Evolutionary conservation across 2,329 filamentous ascomycete genomes (phyloP), one percentile per base, ranked within the genome.

Genomic region (Didymella arachidicola): DNA sequence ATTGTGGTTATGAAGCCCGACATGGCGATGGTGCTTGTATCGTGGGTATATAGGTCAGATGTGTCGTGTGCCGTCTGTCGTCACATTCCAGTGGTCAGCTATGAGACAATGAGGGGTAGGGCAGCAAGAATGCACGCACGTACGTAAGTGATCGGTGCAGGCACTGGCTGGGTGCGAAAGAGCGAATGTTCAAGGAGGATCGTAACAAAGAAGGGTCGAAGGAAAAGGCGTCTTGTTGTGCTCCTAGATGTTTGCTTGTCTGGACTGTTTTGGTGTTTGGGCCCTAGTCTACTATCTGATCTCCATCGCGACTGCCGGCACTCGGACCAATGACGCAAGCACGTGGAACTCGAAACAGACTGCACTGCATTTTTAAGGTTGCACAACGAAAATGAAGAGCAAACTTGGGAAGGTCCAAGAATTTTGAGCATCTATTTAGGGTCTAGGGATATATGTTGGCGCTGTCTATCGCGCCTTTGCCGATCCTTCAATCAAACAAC

Each of bases 1-100:
- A 92, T 90, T 77, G 90, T 93, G 68, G 89, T 91, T 74, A 93
- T 89, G 80, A 93, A 91, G 67, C 89, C 90, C 75, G 89, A 86
- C 90, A 92, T 92, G 60, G 58, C 54, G 53, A 25, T 46, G 54
- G 59, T 43, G 46, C 26, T 58, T 53, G 57, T 58, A 55, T 44
- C 53, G 55, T 66, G 57, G 59, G 41, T 68, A 62, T 73, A 69
- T 64, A 62, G 50, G 57, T 59, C 34, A 32, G 36, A 26, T 27
- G 62, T 63, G 56, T 61, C 57, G 59, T 56, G 64, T 57, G 61
- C 56, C 61, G 48, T 61, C 64, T 66, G 57, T 45, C 44, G 32
- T 69, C 41, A 56, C 72, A 75, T 76, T 75, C 70, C 70, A 50
- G 58, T 53, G 46, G 71, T 77, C 72, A 77, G 74, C 72, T 60